A percentile compares a stretch with the other conserved stretches of the same genome.
phyloP scores from a whole-genome alignment of 495 filamentous ascomycete genomes.

The Chaetomium cochliodes region DNA sequence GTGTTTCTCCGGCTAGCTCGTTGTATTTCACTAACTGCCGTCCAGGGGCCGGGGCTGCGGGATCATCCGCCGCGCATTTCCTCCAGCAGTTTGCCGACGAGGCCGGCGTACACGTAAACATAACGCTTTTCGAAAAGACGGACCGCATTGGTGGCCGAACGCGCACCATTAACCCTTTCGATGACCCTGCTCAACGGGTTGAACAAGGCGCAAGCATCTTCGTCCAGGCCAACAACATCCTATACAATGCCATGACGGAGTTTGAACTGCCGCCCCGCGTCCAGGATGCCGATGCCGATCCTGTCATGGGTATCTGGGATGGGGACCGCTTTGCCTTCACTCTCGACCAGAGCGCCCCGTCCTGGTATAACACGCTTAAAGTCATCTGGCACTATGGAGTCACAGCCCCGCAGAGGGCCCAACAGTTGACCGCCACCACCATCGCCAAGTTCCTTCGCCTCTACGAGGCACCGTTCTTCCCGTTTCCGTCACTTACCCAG shows the following conservation, averaged over 20 bases:
- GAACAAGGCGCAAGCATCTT: conserved; percentile 95
- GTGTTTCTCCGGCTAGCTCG: neutral
- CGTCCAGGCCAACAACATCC: conserved; percentile 78
- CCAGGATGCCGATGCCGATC: conserved; percentile 39
- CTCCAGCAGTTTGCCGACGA: conserved; percentile 65
- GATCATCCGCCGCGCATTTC: conserved; percentile 82
- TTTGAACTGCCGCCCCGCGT: conserved; percentile 59
- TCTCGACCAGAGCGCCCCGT: conserved; percentile 48
- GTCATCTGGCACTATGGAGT: conserved; percentile 81
- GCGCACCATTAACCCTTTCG: conserved; percentile 81
- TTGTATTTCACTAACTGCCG: neutral
- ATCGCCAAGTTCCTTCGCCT: conserved; percentile 74
- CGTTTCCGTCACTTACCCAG: conserved; percentile 71
- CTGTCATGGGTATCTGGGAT: conserved; percentile 78
- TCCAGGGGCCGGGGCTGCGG: conserved; percentile 85
- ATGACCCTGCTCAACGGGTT: conserved; percentile 65
- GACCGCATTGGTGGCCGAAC: conserved; percentile 81
- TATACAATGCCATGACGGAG: conserved; percentile 68
- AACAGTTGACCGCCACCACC: conserved; percentile 67
- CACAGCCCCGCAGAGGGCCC: conserved; percentile 68
- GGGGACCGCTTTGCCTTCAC: conserved; percentile 72
- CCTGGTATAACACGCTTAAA: conserved; percentile 75
- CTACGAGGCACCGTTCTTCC: conserved; percentile 80
- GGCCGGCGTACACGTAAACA: conserved; percentile 56
- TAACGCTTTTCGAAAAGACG: conserved; percentile 86